Conservation (phyloP, 495 filamentous ascomycete genomes). For the Neurospora africana region DNA sequence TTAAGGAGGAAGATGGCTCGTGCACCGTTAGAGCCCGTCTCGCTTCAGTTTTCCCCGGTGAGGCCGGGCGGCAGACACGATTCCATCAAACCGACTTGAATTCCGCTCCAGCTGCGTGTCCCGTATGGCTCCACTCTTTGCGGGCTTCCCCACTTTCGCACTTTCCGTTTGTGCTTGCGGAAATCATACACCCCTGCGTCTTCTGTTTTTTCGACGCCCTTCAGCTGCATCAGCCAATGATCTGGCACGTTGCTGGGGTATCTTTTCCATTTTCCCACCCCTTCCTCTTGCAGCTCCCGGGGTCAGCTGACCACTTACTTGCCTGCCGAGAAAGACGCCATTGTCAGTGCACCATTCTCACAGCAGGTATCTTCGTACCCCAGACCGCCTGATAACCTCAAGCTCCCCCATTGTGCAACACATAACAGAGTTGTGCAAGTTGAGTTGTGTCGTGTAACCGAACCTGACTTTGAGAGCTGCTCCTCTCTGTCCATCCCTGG, state of each 20-base stretch:
- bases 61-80: slow-evolving; percentile 8
- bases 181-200: neutral
- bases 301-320: neutral
- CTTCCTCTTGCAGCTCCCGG: neutral
- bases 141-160: neutral
- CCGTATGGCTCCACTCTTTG: neutral
- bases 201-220: neutral
- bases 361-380: neutral
- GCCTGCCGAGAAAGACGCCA: neutral
- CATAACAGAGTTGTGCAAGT: neutral
- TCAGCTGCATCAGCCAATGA: neutral
- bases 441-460: neutral
- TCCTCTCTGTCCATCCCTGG: neutral
- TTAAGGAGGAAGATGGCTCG: neutral
- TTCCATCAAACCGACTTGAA: slow-evolving; percentile 3
- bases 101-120: neutral
- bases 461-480: neutral
- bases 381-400: neutral
- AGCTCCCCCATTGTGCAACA: neutral
- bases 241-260: neutral
- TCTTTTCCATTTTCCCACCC: neutral
- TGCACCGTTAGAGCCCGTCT: neutral
- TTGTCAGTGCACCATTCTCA: neutral
- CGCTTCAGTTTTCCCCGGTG: slow-evolving; percentile 13
- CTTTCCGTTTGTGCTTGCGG: neutral